Evolutionary conservation across 2,329 filamentous ascomycete genomes (phyloP).

Genomic region (Aspergillus candidus): DNA sequence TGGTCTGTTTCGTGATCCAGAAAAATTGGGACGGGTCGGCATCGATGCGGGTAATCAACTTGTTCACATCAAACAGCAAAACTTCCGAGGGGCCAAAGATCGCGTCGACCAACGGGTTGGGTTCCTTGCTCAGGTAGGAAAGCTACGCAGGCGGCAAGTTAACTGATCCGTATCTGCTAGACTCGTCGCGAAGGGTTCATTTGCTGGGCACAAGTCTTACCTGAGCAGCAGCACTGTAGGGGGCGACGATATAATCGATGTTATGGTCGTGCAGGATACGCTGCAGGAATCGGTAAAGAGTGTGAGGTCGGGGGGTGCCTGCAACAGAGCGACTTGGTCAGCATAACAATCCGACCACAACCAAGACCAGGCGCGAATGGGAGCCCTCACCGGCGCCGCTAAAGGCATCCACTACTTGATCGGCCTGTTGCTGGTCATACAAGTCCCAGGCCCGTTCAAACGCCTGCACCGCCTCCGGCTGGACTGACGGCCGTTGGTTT

Average conservation of each 20-base stretch:
- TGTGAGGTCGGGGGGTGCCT: constrained; percentile 67
- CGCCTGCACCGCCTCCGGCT: constrained; percentile 59
- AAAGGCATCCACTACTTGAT: constrained; percentile 79
- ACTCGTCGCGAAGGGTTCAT: background rate
- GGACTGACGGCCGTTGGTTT: constrained; percentile 56
- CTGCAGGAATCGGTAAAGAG: constrained; percentile 72
- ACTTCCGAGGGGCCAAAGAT: constrained; percentile 81
- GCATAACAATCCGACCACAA: constrained; percentile 9
- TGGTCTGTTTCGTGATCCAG: constrained; percentile 59
- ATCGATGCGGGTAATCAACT: constrained; percentile 56
- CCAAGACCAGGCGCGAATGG: background rate
- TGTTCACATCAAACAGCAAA: constrained; percentile 76
- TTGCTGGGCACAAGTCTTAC: constrained; percentile 42
- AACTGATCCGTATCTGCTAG: background rate
- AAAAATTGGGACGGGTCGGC: constrained; percentile 58
- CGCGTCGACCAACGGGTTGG: constrained; percentile 62
- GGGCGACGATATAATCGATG: constrained; percentile 73
- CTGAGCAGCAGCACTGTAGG: constrained; percentile 83
- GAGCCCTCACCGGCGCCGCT: constrained; percentile 63
- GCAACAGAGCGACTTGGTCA: constrained; percentile 19
- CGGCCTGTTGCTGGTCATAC: constrained; percentile 74
- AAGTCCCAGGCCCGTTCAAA: constrained; percentile 78
- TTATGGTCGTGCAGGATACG: constrained; percentile 61
- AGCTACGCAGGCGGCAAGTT: constrained; percentile 37
- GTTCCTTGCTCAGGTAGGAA: constrained; percentile 68